A percentile compares a stretch with the other conserved stretches of the same genome.
These are phyloP conservation scores for Fraxinus xanthoxyloides DNA, from an alignment of 305 asterid species.

Conservation along the genomic window DNA sequence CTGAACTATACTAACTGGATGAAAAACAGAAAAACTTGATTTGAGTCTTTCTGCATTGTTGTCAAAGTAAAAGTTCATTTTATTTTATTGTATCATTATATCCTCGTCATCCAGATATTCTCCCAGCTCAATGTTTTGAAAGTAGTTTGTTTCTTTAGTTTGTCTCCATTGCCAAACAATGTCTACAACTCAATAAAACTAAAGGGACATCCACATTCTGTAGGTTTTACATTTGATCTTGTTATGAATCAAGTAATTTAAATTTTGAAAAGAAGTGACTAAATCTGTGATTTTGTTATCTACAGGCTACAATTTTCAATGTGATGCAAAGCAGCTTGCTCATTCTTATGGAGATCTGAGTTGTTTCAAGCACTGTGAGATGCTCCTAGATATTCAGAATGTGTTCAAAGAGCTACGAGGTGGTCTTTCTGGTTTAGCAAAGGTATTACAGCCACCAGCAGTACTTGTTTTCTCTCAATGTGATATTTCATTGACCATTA, in stretches of 20 bases:
- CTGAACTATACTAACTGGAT: slow-evolving; percentile 2
- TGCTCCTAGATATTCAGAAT: slow-evolving; percentile 94
- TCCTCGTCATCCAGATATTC: slow-evolving; percentile 1
- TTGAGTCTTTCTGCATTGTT: slow-evolving; percentile 4
- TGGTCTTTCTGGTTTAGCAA: slow-evolving; percentile 89
- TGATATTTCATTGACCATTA: background rate
- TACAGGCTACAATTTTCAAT: slow-evolving; percentile 89
- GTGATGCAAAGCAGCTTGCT: slow-evolving; percentile 76
- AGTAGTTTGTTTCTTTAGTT: background rate
- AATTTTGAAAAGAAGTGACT: slow-evolving; percentile 18
- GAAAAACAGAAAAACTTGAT: background rate
- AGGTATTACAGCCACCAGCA: slow-evolving; percentile 40
- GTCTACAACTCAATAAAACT: background rate
- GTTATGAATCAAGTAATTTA: background rate
- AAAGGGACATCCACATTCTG: background rate
- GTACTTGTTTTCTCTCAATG: background rate
- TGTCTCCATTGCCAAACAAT: background rate
- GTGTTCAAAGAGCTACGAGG: slow-evolving; percentile 80
- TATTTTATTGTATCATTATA: background rate
- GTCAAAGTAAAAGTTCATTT: background rate
- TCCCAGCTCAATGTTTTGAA: slow-evolving; percentile 2
- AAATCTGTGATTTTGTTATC: slow-evolving; percentile 20
- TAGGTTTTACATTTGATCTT: background rate
- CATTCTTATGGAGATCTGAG: slow-evolving; percentile 69
- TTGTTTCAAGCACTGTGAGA: slow-evolving; percentile 80